Base-by-base conservation (phyloP, 2,329 filamentous ascomycete species). In the Sporothrix phasma region DNA sequence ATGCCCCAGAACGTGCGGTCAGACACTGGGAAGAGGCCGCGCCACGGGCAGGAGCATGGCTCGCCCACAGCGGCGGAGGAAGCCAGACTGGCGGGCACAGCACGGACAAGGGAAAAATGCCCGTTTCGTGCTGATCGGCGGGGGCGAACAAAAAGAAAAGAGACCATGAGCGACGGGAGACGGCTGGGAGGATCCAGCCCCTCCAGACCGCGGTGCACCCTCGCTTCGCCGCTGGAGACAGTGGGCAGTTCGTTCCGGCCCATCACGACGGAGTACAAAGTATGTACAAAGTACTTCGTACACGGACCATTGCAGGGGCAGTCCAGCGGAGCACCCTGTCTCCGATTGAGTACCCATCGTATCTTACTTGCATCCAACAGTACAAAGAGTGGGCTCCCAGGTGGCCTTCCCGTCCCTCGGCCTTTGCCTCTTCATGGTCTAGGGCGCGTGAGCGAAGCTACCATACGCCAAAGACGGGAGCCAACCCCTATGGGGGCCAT, bases 401-500 rank as follows among this genome's bases (percentile, higher is more conserved):
- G n/a, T n/a, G n/a, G n/a, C n/a, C 31, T 54, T n/a, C 11, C 5
- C 29, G 5, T 17, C 39, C 19, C 11, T n/a, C 13, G 19, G 13
- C 19, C 45, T 47, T 29, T 45, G 39, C 34, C n/a, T n/a, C n/a
- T n/a, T n/a, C n/a, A n/a, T n/a, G n/a, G n/a, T n/a, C 47, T 39
- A 29, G 17, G 17, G 5, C 49, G 7, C 49, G 34, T 17, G 29
- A 8, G n/a, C 8, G 17, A 34, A 34, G 29, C 31, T n/a, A 24
- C 43, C 5, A 46, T 56, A 10, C 61, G 31, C 24, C 49, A 56
- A 54, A 37, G n/a, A 24, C 49, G 29, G 39, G 59, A 45, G 31
- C 49, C 37, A 54, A 41, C 59, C 43, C 37, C 56, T 65, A 41
- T 49, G 10, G 53, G 63, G 56, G 62, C 58, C 63, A 65, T 65